Evolutionary conservation across 495 filamentous ascomycete genomes (phyloP), one percentile per base, ranked within the genome.

Genomic region (Hypoxylon trugodes): DNA sequence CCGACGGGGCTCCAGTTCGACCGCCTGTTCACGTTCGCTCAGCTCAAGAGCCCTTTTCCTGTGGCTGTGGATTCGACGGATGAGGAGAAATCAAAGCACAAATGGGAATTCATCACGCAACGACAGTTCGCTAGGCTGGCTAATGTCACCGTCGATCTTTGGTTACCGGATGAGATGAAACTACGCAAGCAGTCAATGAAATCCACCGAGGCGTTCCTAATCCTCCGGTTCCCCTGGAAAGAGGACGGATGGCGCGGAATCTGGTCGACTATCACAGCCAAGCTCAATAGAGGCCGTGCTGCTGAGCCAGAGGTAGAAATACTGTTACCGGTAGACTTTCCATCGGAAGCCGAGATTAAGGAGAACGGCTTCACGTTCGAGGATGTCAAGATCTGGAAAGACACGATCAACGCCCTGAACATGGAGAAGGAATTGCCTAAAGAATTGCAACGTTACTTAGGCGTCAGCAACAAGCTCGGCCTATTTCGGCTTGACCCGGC

Each of bases 41-140:
- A 92, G 71, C 79, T 88, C 24, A 84, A 83, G 69, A 77, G 77
- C 67, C 81, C 79, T 7, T 82, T 81, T 37, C 80, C 81, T 13
- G 76, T 78, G 37, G 50, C 70, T 19, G 57, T 74, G 12, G 66
- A 77, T 38, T 61, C 69, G 12, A 57, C 77, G 1, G 70, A 76
- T 4, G 73, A 73, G 37, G 75, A 77, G 45, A 81, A 81, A 58
- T 72, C 75, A 18, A 70, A 77, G 30, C 80, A 83, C 61, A 76
- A 80, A 25, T 98, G 93, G 92, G 81, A 82, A 10, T 92, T 91
- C 66, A 82, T 93, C 65, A 97, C 94, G 3, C 90, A 95, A 68
- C 77, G 91, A 25, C 82, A 89, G 33, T 90, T 89, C 69, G 82
- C 91, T 1, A 76, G 79, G 19, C 79, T 98, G 22, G 89, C 93